phyloP scores from a whole-genome alignment of 2,329 filamentous ascomycete genomes.

The Incumbomyces delicatus region DNA sequence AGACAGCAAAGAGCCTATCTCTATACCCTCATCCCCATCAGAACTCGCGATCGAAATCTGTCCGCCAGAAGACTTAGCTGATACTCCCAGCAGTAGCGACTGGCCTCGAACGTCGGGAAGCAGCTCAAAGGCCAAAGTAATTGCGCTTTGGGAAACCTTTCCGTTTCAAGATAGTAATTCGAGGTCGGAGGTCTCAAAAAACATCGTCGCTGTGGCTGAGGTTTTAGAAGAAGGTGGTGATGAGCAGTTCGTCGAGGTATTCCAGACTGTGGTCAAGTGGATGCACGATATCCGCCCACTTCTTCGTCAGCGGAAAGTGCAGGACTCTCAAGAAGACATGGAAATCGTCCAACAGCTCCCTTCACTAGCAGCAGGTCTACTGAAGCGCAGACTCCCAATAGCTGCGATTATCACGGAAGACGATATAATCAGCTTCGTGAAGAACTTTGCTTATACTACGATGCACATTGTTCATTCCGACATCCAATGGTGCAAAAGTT shows the following conservation, averaged over 20 bases:
- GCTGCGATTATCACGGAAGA: slow-evolving; percentile 12
- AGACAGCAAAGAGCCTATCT: slow-evolving; percentile 25
- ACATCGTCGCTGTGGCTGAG: slow-evolving; percentile 10
- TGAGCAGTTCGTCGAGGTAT: slow-evolving; percentile 19
- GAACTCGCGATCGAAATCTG: slow-evolving; percentile 36
- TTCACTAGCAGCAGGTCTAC: slow-evolving; percentile 28
- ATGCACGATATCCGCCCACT: slow-evolving; percentile 29
- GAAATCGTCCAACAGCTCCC: slow-evolving; percentile 39
- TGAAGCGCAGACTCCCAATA: slow-evolving; percentile 26
- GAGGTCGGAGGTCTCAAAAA: neutral
- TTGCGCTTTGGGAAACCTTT: neutral
- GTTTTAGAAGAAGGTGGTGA: slow-evolving; percentile 11
- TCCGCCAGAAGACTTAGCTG: slow-evolving; percentile 39
- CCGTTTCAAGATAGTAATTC: neutral
- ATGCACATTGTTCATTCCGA: slow-evolving; percentile 35
- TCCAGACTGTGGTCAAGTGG: slow-evolving; percentile 34
- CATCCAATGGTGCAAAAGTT: slow-evolving; percentile 23
- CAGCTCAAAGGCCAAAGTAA: neutral
- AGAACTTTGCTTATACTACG: slow-evolving; percentile 30
- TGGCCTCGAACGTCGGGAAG: neutral
- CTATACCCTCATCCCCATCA: slow-evolving; percentile 34
- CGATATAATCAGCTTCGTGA: slow-evolving; percentile 33
- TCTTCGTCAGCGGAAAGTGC: slow-evolving; percentile 27
- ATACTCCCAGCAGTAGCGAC: slow-evolving; percentile 9
- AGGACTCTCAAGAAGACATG: slow-evolving; percentile 29